Evolutionary conservation across 2,329 filamentous ascomycete species (phyloP).

Genomic region (Sclerotinia minor): DNA sequence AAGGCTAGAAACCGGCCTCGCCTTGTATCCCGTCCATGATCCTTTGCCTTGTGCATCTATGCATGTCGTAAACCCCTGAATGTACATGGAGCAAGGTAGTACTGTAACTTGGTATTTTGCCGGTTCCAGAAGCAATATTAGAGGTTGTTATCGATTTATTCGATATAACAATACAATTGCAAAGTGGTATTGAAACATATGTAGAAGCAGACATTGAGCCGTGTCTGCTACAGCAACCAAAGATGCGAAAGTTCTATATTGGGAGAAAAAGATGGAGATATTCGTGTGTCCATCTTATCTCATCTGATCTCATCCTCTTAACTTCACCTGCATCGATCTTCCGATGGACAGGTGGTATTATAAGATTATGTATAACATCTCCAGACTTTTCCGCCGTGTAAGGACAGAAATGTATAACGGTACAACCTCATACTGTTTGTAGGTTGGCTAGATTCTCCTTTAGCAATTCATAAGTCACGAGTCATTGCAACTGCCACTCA

Average conservation of each 20-base stretch:
- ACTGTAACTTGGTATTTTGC: constrained; percentile 15
- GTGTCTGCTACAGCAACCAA: background rate
- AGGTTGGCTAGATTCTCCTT: background rate
- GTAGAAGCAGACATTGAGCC: background rate
- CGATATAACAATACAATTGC: background rate
- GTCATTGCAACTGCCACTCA: constrained; percentile 10
- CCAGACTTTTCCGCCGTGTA: constrained; percentile 10
- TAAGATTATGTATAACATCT: constrained; percentile 21
- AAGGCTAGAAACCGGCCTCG: constrained; percentile 23
- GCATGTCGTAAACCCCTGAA: constrained; percentile 23
- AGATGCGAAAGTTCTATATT: background rate
- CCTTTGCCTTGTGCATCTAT: constrained; percentile 23
- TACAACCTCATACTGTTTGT: background rate
- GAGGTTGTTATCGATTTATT: background rate
- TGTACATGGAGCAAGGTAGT: constrained; percentile 8
- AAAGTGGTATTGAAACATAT: background rate
- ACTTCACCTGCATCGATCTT: constrained; percentile 17
- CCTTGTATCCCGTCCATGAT: background rate
- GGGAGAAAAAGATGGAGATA: background rate
- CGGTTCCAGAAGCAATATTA: background rate
- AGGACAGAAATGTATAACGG: background rate
- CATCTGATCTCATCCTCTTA: constrained; percentile 19
- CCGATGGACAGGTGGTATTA: constrained; percentile 14
- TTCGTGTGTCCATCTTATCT: constrained; percentile 20
- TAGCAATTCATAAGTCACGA: constrained; percentile 9